Conservation (phyloP, 192 early-diverging fungal species). For the Podila horticola region DNA sequence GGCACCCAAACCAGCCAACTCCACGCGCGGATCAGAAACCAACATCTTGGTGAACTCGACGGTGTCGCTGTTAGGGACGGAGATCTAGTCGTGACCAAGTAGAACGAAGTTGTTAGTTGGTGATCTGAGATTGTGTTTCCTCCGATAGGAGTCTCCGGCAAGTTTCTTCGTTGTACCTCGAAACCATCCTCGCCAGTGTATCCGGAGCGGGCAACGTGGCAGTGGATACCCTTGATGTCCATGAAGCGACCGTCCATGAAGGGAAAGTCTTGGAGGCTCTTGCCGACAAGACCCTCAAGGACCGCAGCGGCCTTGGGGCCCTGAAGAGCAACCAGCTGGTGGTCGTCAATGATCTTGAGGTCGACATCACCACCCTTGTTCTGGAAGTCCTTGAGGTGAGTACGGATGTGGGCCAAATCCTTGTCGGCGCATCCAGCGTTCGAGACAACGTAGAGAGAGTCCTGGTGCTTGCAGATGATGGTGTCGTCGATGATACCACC, state of each 20-base stretch:
- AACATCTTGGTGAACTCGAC: slow-evolving; percentile 74
- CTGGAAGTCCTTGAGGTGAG: slow-evolving; percentile 82
- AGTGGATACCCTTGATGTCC: slow-evolving; percentile 78
- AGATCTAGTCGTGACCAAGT: slow-evolving; percentile 67
- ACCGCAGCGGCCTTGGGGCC: slow-evolving; percentile 86
- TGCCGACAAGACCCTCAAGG: slow-evolving; percentile 65
- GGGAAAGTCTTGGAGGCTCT: slow-evolving; percentile 75
- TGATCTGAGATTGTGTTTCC: not conserved
- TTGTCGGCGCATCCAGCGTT: slow-evolving; percentile 98
- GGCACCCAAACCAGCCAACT: slow-evolving; percentile 94
- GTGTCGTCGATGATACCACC: slow-evolving; percentile 99
- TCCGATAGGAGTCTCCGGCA: not conserved
- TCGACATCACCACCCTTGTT: slow-evolving; percentile 91
- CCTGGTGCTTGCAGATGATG: slow-evolving; percentile 88
- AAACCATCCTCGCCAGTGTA: slow-evolving; percentile 99
- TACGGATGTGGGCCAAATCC: slow-evolving; percentile 90
- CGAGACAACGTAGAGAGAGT: slow-evolving; percentile 90
- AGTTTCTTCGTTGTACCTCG: slow-evolving; percentile 64
- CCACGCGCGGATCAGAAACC: slow-evolving; percentile 77
- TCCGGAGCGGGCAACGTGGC: slow-evolving; percentile 93
- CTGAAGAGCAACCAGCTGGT: slow-evolving; percentile 92
- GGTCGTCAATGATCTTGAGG: slow-evolving; percentile 86
- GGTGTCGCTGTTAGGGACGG: slow-evolving; percentile 80
- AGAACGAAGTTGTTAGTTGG: slow-evolving; percentile 4
- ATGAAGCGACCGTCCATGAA: slow-evolving; percentile 90